A percentile compares a stretch with the other conserved stretches of the same genome.
These are phyloP conservation scores for Rhazya stricta DNA, from an alignment of 257 asterid species.

Conservation along the genomic window DNA sequence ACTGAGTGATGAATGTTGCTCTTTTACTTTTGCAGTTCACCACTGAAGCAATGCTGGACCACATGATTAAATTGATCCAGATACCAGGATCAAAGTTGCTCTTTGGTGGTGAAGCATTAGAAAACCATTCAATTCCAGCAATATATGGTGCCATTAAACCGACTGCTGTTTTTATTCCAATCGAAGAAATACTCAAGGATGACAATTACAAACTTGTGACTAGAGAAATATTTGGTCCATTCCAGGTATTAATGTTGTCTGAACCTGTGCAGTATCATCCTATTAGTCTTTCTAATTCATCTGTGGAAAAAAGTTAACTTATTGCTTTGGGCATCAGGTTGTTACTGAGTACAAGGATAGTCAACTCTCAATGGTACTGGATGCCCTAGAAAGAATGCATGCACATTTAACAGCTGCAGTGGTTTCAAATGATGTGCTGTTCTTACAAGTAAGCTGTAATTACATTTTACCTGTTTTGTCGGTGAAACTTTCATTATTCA, in stretches of 20 bases:
- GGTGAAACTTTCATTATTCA: background rate
- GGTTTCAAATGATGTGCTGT: constrained; percentile 79
- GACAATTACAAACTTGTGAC: constrained; percentile 69
- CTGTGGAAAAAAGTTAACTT: background rate
- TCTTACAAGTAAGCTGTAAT: constrained; percentile 55
- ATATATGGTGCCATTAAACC: constrained; percentile 93
- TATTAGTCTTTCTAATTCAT: background rate
- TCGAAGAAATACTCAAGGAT: constrained; percentile 71
- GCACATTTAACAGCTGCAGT: constrained; percentile 97
- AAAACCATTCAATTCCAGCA: constrained; percentile 76
- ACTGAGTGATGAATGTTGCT: background rate
- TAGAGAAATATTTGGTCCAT: constrained; percentile 85
- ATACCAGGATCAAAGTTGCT: constrained; percentile 79
- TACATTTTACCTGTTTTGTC: background rate
- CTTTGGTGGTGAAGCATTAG: constrained; percentile 78
- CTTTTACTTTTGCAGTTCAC: constrained; percentile 48
- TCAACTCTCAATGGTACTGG: constrained; percentile 58
- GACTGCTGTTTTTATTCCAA: constrained; percentile 88
- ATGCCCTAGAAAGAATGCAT: constrained; percentile 78
- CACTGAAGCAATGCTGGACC: constrained; percentile 77
- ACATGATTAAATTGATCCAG: constrained; percentile 59
- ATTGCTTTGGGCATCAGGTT: constrained; percentile 33
- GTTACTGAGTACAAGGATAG: constrained; percentile 70
- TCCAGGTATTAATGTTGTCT: constrained; percentile 52
- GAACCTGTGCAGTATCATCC: background rate